Base-by-base conservation (phyloP, 2,329 filamentous ascomycete species). In the Sporothrix schenckii region DNA sequence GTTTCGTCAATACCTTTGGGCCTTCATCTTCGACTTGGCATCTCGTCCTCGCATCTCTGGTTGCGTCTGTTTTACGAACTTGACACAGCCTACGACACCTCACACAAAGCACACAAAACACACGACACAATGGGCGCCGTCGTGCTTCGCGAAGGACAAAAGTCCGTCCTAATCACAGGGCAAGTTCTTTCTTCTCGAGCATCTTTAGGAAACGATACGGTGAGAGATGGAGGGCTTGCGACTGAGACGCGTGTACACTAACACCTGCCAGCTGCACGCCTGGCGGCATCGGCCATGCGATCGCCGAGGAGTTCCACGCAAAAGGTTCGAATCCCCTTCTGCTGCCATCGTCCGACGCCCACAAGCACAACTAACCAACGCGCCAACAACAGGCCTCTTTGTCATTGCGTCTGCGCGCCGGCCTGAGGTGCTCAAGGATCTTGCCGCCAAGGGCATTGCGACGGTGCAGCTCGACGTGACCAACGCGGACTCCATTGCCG, bases 361-460 rank as follows among this genome's bases (percentile, higher is more conserved):
- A 10, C 1, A 13, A 44, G 16, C 24, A 65, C 10, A 9, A 13
- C 34, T 60, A 16, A 50, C 24, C 9, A 1, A 24, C 14, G 3
- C 30, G 1, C 0, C 14, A 9, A 14, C 44, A 52, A 1, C 58
- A 85, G 84, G 84, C 58, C 77, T 84, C 44, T 83, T 85, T 73
- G 86, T 88, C 74, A 86, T 88, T 71, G 86, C 86, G 0, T 86
- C 86, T 1, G 86, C 86, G 16, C 84, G 87, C 52, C 82, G 83
- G 21, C 77, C 79, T 0, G 80, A 83, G 52, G 82, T 86, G 14
- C 79, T 88, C 69, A 74, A 78, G 50, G 81, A 81, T 0, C 78
- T 88, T 47, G 80, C 79, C 3, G 79, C 77, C 7, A 72, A 81
- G 70, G 84, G 85, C 70, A 83, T 88, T 77, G 84, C 81, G 70